Base-by-base conservation (phyloP, 768 basidiomycete genomes). In the Auriscalpium orientale region DNA sequence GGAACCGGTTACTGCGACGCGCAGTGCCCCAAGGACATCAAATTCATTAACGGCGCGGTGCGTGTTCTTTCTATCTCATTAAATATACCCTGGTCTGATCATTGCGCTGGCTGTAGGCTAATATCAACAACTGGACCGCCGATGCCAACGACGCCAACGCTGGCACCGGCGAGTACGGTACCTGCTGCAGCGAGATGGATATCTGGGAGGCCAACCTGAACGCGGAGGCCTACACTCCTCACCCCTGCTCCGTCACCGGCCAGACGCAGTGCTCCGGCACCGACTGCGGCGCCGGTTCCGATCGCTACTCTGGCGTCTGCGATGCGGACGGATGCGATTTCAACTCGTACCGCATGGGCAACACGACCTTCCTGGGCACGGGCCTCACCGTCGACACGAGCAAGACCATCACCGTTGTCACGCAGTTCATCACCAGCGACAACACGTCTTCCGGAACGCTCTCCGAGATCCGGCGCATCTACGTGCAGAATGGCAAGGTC, bases 1-100 rank as follows among this genome's bases (percentile, higher is more conserved):
- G 81, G 81, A 48, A 81, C 81, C n/a, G 82, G 82, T 13, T 84
- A 84, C 69, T 83, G 82, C 67, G 82, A 84, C 66, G 76, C 82
- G 16, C 80, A 82, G 65, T 82, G 80, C 69, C 79, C 80, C 1
- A 72, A 72, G 38, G 81, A 81, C 64, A 68, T 82, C 70, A 82
- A 83, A 71, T 82, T 80, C 71, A 82, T 83, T 64, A 72, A 76
- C 66, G 81, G 81, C 60, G 65, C 71, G 68, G 80, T 78, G 49
- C 56, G 74, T 70, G 22, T 18, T 49, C 7, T 40, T 46, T 46
- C 13, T 22, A 50, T 49, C 44, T 21, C 21, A 45, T 46, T 12
- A 8, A 10, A 9, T 37, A 28, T 36, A 22, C 21, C 46, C 1
- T 28, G 18, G 7, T 8, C 18, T 20, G 22, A 34, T 6, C 53